Percentiles rank a stretch among this genome's conserved stretches.
Evolutionary conservation across 257 asterid genomes (phyloP).

Genomic region (Solanum paucissectum): DNA sequence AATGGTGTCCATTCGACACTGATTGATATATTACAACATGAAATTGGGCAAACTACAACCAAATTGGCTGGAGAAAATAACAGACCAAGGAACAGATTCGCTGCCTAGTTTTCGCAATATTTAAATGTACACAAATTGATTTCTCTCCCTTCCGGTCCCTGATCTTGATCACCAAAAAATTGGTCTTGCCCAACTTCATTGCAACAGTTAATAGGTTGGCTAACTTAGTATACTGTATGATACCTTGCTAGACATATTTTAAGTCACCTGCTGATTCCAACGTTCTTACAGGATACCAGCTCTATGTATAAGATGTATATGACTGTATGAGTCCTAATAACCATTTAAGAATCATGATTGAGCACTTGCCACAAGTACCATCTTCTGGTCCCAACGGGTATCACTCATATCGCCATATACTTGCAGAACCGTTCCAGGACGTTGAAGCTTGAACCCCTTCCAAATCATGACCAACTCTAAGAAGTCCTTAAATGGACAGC

Average conservation of each 20-base stretch:
- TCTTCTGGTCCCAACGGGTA: background rate
- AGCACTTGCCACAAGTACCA: background rate
- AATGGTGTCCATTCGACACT: background rate
- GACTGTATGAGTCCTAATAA: background rate
- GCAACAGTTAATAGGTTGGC: background rate
- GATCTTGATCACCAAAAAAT: background rate
- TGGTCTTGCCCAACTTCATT: background rate
- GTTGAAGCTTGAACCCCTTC: background rate
- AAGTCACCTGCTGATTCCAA: background rate
- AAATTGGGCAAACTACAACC: background rate
- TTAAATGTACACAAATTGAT: background rate
- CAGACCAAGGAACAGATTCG: background rate
- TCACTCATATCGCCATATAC: background rate
- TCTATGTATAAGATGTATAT: background rate
- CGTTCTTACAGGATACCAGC: background rate
- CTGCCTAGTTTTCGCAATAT: background rate
- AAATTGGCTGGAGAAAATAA: background rate
- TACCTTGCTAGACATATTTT: background rate
- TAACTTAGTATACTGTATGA: background rate
- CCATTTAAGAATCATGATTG: background rate
- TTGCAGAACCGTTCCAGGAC: background rate
- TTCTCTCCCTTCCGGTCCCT: background rate
- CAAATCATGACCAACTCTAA: background rate
- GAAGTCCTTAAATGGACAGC: background rate
- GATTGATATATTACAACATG: background rate